A percentile compares a stretch with the other conserved stretches of the same genome.
Evolutionary conservation across 2,329 filamentous ascomycete species (phyloP).

Genomic region (Ophioceras dolichostomum): DNA sequence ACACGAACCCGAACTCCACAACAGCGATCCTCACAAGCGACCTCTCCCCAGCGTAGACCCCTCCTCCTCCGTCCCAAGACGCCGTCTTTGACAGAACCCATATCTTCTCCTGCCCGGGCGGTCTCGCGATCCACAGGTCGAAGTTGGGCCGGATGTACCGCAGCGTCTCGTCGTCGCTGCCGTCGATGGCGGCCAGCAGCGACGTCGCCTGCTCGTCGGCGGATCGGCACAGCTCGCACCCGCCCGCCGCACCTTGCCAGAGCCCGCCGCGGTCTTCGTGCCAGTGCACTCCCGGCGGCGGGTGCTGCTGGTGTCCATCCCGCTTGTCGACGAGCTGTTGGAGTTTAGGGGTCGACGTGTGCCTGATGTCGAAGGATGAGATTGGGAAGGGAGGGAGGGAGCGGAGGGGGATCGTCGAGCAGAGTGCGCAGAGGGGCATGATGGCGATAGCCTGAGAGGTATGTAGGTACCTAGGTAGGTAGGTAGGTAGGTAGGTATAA

Average conservation of each 20-base stretch:
- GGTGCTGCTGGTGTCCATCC: background rate
- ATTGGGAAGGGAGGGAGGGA: background rate
- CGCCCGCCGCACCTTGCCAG: slow-evolving; percentile 1
- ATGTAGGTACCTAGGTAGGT: too few relatives aligned
- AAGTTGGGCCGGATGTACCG: background rate
- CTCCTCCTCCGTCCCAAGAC: too few relatives aligned
- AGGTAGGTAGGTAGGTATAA: too few relatives aligned
- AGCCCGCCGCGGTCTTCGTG: slow-evolving; percentile 1
- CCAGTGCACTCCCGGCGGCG: background rate
- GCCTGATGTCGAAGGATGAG: background rate
- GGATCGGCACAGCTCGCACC: slow-evolving; percentile 2
- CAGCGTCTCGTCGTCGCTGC: background rate
- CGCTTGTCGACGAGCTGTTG: background rate
- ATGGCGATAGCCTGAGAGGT: too few relatives aligned
- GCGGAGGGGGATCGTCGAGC: background rate
- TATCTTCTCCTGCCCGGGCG: background rate
- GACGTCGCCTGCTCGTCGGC: background rate
- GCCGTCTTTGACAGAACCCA: background rate
- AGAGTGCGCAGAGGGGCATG: slow-evolving; percentile 1
- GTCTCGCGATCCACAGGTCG: background rate
- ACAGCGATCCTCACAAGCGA: too few relatives aligned
- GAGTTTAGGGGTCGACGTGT: background rate
- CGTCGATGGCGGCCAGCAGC: background rate
- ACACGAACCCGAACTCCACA: too few relatives aligned
- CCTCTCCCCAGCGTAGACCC: too few relatives aligned